Conservation (phyloP, 306 rosid genomes). For the Corylus americana region DNA sequence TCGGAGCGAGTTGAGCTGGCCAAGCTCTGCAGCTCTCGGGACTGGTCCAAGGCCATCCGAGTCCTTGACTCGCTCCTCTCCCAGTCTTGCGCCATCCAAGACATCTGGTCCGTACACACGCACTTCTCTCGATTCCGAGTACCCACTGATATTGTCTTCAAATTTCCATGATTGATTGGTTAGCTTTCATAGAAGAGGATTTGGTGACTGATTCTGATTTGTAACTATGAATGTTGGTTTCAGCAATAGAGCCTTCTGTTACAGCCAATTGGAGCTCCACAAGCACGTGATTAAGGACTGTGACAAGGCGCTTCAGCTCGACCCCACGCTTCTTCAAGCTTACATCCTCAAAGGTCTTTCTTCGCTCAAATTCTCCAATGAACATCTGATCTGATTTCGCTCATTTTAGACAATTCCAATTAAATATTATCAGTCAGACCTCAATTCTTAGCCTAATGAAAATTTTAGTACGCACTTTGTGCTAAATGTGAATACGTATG, state of each 20-base stretch:
- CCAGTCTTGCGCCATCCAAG: conserved; percentile 65
- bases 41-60: conserved; percentile 96
- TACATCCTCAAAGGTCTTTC: conserved; percentile 77
- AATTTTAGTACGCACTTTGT: neutral
- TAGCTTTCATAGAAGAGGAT: neutral
- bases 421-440: neutral
- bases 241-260: conserved; percentile 95
- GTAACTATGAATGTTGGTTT: conserved; percentile 27
- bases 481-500: neutral
- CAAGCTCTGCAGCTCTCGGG: conserved; percentile 72
- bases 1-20: conserved; percentile 77
- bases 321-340: conserved; percentile 74
- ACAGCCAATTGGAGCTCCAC: conserved; percentile 87
- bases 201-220: conserved; percentile 20
- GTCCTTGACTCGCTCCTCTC: conserved; percentile 78
- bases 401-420: conserved; percentile 14
- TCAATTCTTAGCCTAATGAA: neutral
- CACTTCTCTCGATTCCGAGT: conserved; percentile 18
- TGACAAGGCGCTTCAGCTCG: conserved; percentile 81
- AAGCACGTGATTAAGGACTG: conserved; percentile 95
- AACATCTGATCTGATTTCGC: neutral
- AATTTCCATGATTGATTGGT: neutral
- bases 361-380: neutral
- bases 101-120: conserved; percentile 58
- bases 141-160: conserved; percentile 16